These are phyloP conservation scores for Fusarium sp. DNA, from an alignment of 2,329 filamentous ascomycete genomes.

Conservation along the genomic window DNA sequence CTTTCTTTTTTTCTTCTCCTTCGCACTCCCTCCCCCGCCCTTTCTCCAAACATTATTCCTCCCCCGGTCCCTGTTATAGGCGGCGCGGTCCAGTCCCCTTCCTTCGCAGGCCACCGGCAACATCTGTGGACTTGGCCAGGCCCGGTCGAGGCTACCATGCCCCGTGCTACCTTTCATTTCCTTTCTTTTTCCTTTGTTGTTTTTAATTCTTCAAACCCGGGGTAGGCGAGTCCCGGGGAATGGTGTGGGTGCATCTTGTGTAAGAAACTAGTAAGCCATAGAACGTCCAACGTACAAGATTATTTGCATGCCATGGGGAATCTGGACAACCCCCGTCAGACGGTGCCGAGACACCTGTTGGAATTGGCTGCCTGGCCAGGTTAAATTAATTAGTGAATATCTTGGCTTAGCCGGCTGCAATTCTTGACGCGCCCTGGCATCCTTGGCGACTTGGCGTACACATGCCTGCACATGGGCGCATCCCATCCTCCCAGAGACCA, in stretches of 20 bases:
- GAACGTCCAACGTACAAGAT: not conserved
- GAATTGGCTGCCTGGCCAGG: not conserved
- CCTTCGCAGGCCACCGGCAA: conserved; percentile 14
- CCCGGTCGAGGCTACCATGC: conserved; percentile 6
- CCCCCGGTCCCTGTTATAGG: conserved; percentile 3
- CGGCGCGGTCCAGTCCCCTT: not conserved
- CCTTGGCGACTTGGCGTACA: not conserved
- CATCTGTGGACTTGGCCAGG: not conserved
- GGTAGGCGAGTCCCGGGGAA: conserved; percentile 1
- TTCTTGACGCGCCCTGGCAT: not conserved
- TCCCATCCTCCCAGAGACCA: not conserved
- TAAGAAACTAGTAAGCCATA: not conserved
- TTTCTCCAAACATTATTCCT: not conserved
- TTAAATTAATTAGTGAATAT: not conserved
- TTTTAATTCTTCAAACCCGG: not conserved
- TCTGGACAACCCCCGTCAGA: not conserved
- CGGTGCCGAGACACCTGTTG: not conserved
- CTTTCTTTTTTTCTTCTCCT: not conserved
- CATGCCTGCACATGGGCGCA: not conserved
- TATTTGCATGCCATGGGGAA: not conserved
- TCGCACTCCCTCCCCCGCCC: not conserved
- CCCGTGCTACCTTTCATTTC: not conserved
- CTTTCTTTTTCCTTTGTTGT: not conserved
- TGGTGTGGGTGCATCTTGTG: not conserved
- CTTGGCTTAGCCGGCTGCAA: not conserved